Evolutionary conservation across 192 early-diverging fungal genomes (phyloP).

Genomic region (Umbelopsis sp.): DNA sequence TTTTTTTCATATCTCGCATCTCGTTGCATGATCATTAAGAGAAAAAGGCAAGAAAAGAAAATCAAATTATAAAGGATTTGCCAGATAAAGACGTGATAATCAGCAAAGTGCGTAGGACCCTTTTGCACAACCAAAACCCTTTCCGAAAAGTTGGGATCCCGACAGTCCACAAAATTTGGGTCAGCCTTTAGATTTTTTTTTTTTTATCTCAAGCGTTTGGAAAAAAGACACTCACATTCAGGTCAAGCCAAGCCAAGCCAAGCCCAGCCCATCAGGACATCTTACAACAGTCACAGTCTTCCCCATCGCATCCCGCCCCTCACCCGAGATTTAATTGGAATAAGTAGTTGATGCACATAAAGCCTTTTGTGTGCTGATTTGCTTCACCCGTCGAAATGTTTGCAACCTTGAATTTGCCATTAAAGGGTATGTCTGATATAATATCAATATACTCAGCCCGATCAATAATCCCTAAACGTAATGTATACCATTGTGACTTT

Average conservation of each 20-base stretch:
- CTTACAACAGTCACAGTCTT: background rate
- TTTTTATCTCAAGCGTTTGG: background rate
- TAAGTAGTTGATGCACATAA: background rate
- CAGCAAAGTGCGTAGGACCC: background rate
- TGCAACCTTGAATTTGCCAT: slow-evolving; percentile 40
- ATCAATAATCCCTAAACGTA: background rate
- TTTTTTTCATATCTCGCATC: background rate
- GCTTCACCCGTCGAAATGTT: slow-evolving; percentile 26
- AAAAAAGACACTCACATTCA: background rate
- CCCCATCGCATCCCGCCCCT: background rate
- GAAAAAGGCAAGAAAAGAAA: no score
- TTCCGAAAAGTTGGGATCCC: slow-evolving; percentile 5
- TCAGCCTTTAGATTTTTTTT: background rate
- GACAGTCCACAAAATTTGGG: slow-evolving; percentile 13
- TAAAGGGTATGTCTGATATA: slow-evolving; percentile 30
- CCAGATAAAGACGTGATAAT: no score
- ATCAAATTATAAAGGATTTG: no score
- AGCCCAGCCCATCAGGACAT: background rate
- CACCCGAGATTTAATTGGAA: background rate
- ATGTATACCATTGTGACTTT: background rate
- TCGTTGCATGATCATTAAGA: background rate
- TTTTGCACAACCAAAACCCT: slow-evolving; percentile 19
- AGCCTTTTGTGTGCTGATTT: background rate
- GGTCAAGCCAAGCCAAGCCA: background rate
- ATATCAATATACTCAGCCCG: background rate